Evolutionary conservation across 306 rosid species (phyloP).

Genomic region (Vigna angularis): DNA sequence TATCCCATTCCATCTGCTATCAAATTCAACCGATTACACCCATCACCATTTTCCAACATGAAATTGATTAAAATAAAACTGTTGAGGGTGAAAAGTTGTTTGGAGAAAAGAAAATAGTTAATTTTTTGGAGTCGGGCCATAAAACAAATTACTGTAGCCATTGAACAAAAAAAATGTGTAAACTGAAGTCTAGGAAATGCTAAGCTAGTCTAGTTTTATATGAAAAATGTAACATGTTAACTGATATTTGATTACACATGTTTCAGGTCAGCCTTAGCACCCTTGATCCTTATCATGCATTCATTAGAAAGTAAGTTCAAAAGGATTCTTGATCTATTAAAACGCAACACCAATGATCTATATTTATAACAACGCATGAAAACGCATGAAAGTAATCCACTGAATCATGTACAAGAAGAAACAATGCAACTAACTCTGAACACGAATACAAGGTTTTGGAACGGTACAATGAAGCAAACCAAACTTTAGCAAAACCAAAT

Average conservation of each 20-base stretch:
- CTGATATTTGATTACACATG: background rate
- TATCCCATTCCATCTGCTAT: background rate
- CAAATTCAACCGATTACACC: background rate
- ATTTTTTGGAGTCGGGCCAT: background rate
- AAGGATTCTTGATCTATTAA: background rate
- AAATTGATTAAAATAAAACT: background rate
- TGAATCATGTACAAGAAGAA: constrained; percentile 1
- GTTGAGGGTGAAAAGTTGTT: background rate
- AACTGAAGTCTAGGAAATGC: background rate
- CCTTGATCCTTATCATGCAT: background rate
- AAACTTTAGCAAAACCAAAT: constrained; percentile 7
- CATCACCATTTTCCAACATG: background rate
- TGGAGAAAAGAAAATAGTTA: background rate
- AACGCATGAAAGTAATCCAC: constrained; percentile 27
- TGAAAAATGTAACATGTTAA: background rate
- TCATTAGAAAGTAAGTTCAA: background rate
- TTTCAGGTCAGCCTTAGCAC: background rate
- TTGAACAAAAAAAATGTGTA: background rate
- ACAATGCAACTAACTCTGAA: constrained; percentile 9
- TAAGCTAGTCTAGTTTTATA: background rate
- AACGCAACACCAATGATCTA: background rate
- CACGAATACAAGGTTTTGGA: background rate
- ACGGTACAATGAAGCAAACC: background rate
- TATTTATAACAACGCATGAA: background rate
- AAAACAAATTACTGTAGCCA: background rate